phyloP scores from a whole-genome alignment of 306 rosid genomes.

The Sechiopsis laciniata region DNA sequence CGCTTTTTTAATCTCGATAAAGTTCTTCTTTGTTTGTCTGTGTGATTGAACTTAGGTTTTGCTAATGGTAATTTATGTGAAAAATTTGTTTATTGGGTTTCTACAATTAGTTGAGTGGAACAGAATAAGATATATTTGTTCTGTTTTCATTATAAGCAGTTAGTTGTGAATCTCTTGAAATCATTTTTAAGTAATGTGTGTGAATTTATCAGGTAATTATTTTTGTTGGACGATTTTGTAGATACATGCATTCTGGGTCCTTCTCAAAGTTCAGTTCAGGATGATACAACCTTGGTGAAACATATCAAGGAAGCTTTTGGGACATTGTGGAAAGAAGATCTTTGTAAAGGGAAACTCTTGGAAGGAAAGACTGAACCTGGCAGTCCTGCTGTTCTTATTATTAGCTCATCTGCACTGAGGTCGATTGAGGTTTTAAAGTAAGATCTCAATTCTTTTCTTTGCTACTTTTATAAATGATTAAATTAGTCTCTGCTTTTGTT shows the following conservation, averaged over 20 bases:
- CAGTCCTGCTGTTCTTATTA: conserved; percentile 58
- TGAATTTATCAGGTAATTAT: neutral
- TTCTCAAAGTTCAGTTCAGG: conserved; percentile 33
- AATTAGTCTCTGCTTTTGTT: too few relatives aligned
- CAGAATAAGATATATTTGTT: too few relatives aligned
- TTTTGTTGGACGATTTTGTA: conserved; percentile 17
- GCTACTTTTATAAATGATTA: neutral
- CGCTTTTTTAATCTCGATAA: too few relatives aligned
- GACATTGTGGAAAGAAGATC: conserved; percentile 51
- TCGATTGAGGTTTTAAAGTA: conserved; percentile 68
- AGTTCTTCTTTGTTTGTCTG: too few relatives aligned
- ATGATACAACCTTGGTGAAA: conserved; percentile 33
- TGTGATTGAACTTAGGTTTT: too few relatives aligned
- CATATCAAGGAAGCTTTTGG: conserved; percentile 64
- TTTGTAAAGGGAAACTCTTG: conserved; percentile 42
- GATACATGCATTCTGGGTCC: conserved; percentile 47
- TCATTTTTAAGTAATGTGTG: neutral
- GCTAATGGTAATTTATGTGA: too few relatives aligned
- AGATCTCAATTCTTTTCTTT: neutral
- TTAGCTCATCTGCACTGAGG: conserved; percentile 69
- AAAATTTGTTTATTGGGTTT: too few relatives aligned
- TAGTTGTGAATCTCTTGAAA: too few relatives aligned
- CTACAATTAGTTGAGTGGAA: too few relatives aligned
- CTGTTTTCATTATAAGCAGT: too few relatives aligned
- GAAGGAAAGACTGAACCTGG: conserved; percentile 49